A percentile compares a stretch with the other conserved stretches of the same genome.
phyloP scores from a whole-genome alignment of 2,329 filamentous ascomycete species.

The Cladophialophora psammophila region DNA sequence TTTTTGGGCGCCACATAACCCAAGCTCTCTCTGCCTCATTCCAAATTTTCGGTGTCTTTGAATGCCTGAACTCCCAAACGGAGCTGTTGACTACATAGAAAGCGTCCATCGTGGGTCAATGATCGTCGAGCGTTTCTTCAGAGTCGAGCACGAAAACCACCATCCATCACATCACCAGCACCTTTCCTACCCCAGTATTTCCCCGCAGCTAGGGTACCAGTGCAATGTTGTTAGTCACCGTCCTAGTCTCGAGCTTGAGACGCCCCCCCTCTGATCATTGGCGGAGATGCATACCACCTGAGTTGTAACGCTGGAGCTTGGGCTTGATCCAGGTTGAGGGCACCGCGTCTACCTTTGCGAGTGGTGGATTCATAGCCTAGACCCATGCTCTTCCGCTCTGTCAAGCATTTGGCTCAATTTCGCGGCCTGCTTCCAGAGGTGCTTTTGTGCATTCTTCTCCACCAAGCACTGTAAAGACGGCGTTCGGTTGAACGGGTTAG shows the following conservation, averaged over 20 bases:
- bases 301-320: conserved; percentile 22
- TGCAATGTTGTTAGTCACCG: conserved; percentile 21
- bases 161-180: conserved; percentile 19
- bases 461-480: conserved; percentile 16
- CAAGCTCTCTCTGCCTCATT: background rate
- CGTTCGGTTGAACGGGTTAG: conserved; percentile 37
- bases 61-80: background rate
- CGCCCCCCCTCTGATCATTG: conserved; percentile 22
- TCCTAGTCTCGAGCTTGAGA: conserved; percentile 31
- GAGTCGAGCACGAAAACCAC: background rate
- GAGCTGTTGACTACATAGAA: background rate
- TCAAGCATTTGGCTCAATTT: conserved; percentile 31
- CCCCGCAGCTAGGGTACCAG: conserved; percentile 28
- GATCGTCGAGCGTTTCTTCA: conserved; percentile 8
- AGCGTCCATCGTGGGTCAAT: background rate
- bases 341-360: conserved; percentile 19
- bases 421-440: conserved; percentile 9
- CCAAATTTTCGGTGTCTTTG: background rate
- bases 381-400: conserved; percentile 20
- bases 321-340: conserved; percentile 20
- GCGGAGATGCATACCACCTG: conserved; percentile 8
- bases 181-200: conserved; percentile 36
- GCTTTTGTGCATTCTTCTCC: conserved; percentile 15
- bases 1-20: background rate
- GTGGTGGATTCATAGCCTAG: conserved; percentile 23